Evolutionary conservation across 116 monocot species (phyloP).

Genomic region (Iris pallida): DNA sequence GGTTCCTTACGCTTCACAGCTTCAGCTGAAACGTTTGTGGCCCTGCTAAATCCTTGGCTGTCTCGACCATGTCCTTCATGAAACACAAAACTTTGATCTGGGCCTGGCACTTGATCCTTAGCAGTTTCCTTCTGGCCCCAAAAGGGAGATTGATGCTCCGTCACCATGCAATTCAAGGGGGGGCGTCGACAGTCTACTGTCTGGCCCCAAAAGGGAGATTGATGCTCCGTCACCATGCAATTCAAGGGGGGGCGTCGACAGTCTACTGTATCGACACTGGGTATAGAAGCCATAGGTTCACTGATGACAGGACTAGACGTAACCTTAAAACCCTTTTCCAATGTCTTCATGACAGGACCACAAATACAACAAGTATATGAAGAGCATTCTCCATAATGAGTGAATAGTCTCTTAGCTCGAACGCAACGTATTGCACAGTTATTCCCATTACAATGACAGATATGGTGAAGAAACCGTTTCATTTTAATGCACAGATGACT

Average conservation of each 20-base stretch:
- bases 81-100: neutral
- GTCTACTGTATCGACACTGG: neutral
- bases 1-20: too few relatives aligned
- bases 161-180: neutral
- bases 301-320: neutral
- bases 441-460: conserved; percentile 12
- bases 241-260: conserved; percentile 7
- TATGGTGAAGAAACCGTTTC: conserved; percentile 15
- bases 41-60: neutral
- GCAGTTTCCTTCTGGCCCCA: neutral
- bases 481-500: conserved; percentile 3
- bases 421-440: conserved; percentile 12
- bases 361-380: conserved; percentile 17
- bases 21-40: too few relatives aligned
- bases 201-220: neutral
- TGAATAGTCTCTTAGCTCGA: conserved; percentile 7
- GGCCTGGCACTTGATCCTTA: neutral
- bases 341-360: conserved; percentile 21
- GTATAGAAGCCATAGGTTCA: conserved; percentile 3
- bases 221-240: conserved; percentile 5
- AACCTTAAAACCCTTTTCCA: neutral
- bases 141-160: neutral
- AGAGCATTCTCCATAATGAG: conserved; percentile 20
- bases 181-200: neutral
- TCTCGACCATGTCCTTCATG: neutral